phyloP scores from a whole-genome alignment of 163 green algal genomes.

The Trebouxia gelatinosa region DNA sequence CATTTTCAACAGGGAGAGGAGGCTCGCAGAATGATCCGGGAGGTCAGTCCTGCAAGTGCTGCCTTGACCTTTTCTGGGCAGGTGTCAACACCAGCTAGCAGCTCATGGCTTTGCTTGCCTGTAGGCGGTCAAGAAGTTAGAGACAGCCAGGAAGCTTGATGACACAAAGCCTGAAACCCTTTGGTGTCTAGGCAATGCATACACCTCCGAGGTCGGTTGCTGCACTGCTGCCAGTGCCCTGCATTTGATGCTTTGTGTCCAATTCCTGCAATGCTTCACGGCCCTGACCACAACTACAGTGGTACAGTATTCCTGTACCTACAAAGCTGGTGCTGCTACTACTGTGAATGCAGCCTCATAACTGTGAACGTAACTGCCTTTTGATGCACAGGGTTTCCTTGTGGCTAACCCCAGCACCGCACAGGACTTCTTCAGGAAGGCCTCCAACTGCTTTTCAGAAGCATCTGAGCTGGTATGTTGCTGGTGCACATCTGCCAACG shows the following conservation, averaged over 20 bases:
- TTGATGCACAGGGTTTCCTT: slow-evolving; percentile 79
- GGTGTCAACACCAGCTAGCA: not conserved
- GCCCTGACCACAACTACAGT: no score
- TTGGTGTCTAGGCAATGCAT: slow-evolving; percentile 97
- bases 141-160: slow-evolving; percentile 80
- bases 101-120: not conserved
- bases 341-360: not conserved
- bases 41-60: slow-evolving; percentile 61
- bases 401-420: slow-evolving; percentile 63
- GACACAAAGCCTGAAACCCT: slow-evolving; percentile 77
- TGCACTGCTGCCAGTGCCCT: no score
- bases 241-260: not conserved
- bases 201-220: slow-evolving; percentile 79
- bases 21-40: slow-evolving; percentile 84
- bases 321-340: not conserved
- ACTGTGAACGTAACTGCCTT: not conserved
- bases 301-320: not conserved
- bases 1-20: slow-evolving; percentile 90
- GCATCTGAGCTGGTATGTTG: slow-evolving; percentile 71
- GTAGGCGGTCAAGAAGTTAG: slow-evolving; percentile 81
- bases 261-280: no score
- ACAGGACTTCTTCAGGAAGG: slow-evolving; percentile 78
- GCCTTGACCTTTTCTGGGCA: not conserved
- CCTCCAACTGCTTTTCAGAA: slow-evolving; percentile 79
- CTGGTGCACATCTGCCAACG: no score